Conservation (phyloP, 768 basidiomycete genomes). For the Pulveroboletus ravenelii region DNA sequence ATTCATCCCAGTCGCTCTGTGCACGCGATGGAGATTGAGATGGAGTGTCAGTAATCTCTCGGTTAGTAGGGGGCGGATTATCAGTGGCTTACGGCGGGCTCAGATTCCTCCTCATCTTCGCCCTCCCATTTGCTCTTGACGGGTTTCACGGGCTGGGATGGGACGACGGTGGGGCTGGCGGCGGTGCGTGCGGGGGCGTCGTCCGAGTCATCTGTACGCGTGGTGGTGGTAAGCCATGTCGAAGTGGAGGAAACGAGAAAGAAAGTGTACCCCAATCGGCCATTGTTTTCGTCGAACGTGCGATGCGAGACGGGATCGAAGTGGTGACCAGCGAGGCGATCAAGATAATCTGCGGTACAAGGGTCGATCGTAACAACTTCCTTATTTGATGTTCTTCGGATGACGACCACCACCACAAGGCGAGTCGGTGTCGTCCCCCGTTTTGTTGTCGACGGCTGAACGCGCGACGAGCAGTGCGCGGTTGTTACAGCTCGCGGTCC, state of each 20-base stretch:
- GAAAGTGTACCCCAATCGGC: constrained; percentile 44
- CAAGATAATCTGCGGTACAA: not conserved
- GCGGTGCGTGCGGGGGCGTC: constrained; percentile 26
- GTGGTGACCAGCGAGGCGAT: not conserved
- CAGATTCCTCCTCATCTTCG: constrained; percentile 85
- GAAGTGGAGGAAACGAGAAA: not conserved
- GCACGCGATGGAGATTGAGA: not conserved
- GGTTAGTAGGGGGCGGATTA: not conserved
- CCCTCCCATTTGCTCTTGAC: constrained; percentile 77
- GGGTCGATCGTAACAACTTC: not conserved
- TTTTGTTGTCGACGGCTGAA: not conserved
- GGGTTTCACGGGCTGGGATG: constrained; percentile 18
- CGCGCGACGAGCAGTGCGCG: constrained; percentile 13
- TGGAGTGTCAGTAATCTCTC: not conserved
- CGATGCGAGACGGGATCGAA: not conserved
- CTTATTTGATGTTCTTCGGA: not conserved
- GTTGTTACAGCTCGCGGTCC: constrained; percentile 58
- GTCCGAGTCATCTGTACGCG: constrained; percentile 35
- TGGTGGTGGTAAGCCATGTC: constrained; percentile 20
- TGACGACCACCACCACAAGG: constrained; percentile 15
- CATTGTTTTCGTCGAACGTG: constrained; percentile 20
- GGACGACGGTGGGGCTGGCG: constrained; percentile 7
- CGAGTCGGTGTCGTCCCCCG: constrained; percentile 1
- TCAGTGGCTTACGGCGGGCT: constrained; percentile 58
- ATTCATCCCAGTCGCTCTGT: constrained; percentile 95